Conservation (phyloP, 352 stramenopile genomes). For the Pythium sp. region DNA sequence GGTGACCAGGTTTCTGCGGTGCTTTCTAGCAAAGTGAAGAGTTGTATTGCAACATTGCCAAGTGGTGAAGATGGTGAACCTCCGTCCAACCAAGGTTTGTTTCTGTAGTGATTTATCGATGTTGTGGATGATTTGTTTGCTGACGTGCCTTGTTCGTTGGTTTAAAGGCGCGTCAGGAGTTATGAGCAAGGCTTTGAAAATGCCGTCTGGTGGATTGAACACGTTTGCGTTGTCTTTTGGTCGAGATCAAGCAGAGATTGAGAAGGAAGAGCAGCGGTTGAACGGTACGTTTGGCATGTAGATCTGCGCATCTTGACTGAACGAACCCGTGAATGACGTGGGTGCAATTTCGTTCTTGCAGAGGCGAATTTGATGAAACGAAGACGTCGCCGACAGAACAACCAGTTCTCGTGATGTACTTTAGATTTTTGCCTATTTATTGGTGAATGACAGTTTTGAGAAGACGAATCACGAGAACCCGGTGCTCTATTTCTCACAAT, state of each 20-base stretch:
- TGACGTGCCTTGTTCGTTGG: too few relatives aligned
- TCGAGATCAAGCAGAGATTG: slow-evolving; percentile 30
- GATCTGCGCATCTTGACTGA: neutral
- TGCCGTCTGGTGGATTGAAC: neutral
- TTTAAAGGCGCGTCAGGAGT: too few relatives aligned
- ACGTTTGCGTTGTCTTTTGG: slow-evolving; percentile 24
- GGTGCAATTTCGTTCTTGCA: slow-evolving; percentile 13
- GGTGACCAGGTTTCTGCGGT: slow-evolving; percentile 14
- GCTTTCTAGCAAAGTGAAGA: too few relatives aligned
- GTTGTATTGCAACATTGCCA: too few relatives aligned
- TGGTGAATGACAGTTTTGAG: slow-evolving; percentile 1
- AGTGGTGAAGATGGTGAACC: too few relatives aligned
- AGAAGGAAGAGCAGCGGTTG: slow-evolving; percentile 29
- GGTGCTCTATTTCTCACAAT: too few relatives aligned
- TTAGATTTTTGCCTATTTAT: slow-evolving; percentile 5
- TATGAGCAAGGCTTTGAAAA: too few relatives aligned
- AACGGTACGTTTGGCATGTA: slow-evolving; percentile 23
- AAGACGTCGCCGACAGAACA: slow-evolving; percentile 27
- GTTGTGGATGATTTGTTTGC: neutral
- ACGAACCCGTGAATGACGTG: too few relatives aligned
- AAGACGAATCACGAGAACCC: too few relatives aligned
- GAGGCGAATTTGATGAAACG: slow-evolving; percentile 39
- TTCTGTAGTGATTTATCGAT: neutral
- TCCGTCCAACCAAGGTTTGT: too few relatives aligned
- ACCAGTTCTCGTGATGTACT: neutral